Evolutionary conservation across 2,329 filamentous ascomycete genomes (phyloP).

Genomic region (Fusarium sp.): DNA sequence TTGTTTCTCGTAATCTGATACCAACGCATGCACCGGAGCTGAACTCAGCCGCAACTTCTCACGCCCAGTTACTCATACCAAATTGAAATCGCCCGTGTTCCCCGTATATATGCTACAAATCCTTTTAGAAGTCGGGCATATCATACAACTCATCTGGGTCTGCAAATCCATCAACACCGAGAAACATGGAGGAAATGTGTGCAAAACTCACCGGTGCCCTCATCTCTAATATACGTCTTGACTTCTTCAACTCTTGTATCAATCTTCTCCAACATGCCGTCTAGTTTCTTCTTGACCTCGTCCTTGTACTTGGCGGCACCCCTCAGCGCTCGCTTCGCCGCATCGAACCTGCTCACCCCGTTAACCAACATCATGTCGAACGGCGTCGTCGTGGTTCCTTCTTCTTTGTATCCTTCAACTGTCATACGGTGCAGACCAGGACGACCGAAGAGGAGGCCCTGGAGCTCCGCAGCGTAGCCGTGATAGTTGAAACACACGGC

Average conservation of each 20-base stretch:
- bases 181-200: rapidly evolving
- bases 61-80: neutral
- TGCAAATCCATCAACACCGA: conserved; percentile 8
- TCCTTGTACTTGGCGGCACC: conserved; percentile 61
- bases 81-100: neutral
- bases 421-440: conserved; percentile 62
- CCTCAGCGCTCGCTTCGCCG: conserved; percentile 65
- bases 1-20: neutral
- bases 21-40: neutral
- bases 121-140: conserved; percentile 31
- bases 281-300: conserved; percentile 57
- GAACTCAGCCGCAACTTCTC: neutral
- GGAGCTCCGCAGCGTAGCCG: conserved; percentile 70
- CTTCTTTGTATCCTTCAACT: conserved; percentile 71
- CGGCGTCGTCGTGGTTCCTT: conserved; percentile 75
- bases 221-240: conserved; percentile 62
- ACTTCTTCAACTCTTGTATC: conserved; percentile 60
- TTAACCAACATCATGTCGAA: conserved; percentile 79
- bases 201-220: conserved; percentile 60
- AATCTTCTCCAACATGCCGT: conserved; percentile 61
- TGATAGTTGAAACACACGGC: conserved; percentile 76
- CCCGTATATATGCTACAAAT: neutral
- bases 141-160: conserved; percentile 39
- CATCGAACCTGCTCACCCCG: conserved; percentile 68
- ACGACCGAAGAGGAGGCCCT: conserved; percentile 71